A percentile compares a stretch with the other conserved stretches of the same genome.
Evolutionary conservation across 495 filamentous ascomycete species (phyloP).

Genomic region (Alectoria sarmentosa): DNA sequence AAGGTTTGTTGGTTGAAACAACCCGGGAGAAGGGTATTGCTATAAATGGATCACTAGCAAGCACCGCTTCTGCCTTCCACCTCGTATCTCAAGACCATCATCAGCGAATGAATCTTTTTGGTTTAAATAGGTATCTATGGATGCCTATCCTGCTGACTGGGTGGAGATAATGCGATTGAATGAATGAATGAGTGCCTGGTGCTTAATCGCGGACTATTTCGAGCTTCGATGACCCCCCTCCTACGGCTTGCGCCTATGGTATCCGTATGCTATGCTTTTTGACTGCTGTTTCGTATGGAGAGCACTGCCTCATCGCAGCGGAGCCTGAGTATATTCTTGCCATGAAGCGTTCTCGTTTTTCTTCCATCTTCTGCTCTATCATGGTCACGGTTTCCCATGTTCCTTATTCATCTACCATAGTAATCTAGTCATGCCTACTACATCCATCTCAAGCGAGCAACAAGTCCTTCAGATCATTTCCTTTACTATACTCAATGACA

Average conservation of each 20-base stretch:
- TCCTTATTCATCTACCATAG: neutral
- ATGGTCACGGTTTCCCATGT: neutral
- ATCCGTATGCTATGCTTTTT: neutral
- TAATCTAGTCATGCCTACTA: neutral
- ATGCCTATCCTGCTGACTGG: neutral
- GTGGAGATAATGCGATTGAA: neutral
- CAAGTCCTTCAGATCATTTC: slow-evolving; percentile 9
- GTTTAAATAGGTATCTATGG: neutral
- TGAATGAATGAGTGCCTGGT: neutral
- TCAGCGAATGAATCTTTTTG: neutral
- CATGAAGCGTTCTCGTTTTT: neutral
- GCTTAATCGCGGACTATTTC: neutral
- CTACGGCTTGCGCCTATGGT: neutral
- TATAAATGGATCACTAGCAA: neutral
- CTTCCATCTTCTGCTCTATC: neutral
- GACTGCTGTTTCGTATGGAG: neutral
- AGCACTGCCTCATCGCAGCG: neutral
- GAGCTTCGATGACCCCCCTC: neutral
- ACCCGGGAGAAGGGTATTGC: neutral
- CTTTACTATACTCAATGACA: slow-evolving; percentile 11
- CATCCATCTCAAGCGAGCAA: neutral
- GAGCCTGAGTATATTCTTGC: neutral
- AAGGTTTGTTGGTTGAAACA: neutral
- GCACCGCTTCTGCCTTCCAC: neutral
- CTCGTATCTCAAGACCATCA: neutral